Base-by-base conservation (phyloP, 1,284 basidiomycete species). In the Cerioporus squamosus region DNA sequence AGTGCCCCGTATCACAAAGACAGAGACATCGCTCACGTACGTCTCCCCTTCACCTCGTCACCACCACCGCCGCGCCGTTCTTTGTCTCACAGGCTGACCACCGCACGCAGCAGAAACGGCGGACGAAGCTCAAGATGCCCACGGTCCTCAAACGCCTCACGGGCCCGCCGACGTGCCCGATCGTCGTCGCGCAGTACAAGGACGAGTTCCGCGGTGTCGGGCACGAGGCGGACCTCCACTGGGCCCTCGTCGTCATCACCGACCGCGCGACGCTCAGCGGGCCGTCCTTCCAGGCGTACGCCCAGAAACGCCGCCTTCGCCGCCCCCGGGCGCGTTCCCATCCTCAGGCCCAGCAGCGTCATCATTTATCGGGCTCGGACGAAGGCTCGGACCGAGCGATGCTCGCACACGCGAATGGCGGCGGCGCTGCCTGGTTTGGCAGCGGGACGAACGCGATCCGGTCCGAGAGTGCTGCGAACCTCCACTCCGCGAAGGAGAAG, bases 151-250 rank as follows among this genome's bases (percentile, higher is more conserved):
- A 40, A 15, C 60, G 63, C 26, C 60, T 64, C 42, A 48, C 60
- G 1, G 54, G 48, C 53, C 33, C 55, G 12, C 40, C 61, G 46
- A 53, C 57, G 31, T 65, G 62, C 46, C 64, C 66, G 22, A 66
- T 68, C 26, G 65, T 65, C 56, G 57, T 68, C 54, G 63, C 56
- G 20, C 66, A 68, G 55, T 66, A 66, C 57, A 61, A 66, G 53
- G 55, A 66, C 56, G 66, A 64, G 51, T 61, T 51, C 55, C 62
- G 62, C 31, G 64, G 63, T 39, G 63, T 65, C 38, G 66, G 65
- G 12, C 60, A 60, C 44, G 66, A 68, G 31, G 50, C 55, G 40
- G 56, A 65, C 44, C 60, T 66, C 17, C 66, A 68, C 63, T 68
- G 66, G 66, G 63, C 62, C 22, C 63, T 68, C 52, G 46, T 68